phyloP scores from a whole-genome alignment of 768 basidiomycete genomes.

The Mycena rosella region DNA sequence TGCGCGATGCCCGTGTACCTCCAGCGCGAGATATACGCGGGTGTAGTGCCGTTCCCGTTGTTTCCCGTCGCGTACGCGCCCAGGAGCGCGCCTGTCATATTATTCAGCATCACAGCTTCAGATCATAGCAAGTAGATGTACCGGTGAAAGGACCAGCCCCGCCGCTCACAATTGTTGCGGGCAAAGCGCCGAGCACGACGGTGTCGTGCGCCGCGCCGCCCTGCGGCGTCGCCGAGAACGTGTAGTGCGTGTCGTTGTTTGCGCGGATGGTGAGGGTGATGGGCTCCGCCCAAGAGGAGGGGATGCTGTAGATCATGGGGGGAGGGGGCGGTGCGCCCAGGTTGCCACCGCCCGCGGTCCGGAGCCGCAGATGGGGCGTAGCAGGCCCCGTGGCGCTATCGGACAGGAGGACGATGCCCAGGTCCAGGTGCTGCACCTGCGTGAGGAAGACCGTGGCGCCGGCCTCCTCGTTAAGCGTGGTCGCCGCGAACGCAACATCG shows the following conservation, averaged over 20 bases:
- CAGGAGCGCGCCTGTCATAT: constrained; percentile 21
- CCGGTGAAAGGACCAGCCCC: constrained; percentile 31
- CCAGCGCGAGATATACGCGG: constrained; percentile 32
- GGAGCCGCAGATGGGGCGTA: constrained; percentile 28
- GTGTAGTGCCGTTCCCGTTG: constrained; percentile 29
- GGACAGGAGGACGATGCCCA: constrained; percentile 23
- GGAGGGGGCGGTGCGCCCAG: constrained; percentile 15
- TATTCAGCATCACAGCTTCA: constrained; percentile 8
- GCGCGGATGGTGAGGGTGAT: constrained; percentile 31
- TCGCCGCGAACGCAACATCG: constrained; percentile 34
- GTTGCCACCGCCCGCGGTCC: constrained; percentile 25
- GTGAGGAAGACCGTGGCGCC: constrained; percentile 40
- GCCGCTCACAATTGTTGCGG: constrained; percentile 31
- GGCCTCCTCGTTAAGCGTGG: constrained; percentile 38
- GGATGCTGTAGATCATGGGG: constrained; percentile 23
- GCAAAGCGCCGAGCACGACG: constrained; percentile 29
- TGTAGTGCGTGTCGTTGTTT: constrained; percentile 30
- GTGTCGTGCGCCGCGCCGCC: constrained; percentile 9
- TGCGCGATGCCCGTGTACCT: constrained; percentile 33
- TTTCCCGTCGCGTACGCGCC: constrained; percentile 34
- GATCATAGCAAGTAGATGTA: constrained; percentile 5
- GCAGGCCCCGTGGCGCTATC: constrained; percentile 9
- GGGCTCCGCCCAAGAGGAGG: constrained; percentile 19
- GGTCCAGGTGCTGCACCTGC: constrained; percentile 29
- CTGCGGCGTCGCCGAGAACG: constrained; percentile 24